Evolutionary conservation across 352 stramenopile genomes (phyloP).

Genomic region (Pythium utonaiense): DNA sequence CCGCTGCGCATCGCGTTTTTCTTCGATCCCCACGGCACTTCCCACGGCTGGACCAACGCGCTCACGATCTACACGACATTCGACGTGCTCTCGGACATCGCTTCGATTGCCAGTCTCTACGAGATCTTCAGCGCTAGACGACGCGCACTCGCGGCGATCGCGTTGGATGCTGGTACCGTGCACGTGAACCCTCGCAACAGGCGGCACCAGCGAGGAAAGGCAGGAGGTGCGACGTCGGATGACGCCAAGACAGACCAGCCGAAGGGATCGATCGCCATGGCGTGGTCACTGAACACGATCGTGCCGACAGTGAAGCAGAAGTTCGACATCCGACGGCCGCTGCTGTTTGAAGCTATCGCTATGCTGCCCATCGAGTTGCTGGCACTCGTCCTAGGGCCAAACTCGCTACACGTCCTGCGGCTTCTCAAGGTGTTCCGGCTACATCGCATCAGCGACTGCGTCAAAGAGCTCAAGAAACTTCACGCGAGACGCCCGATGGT

Average conservation of each 20-base stretch:
- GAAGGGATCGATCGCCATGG: slow-evolving; percentile 28
- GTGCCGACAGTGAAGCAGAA: slow-evolving; percentile 28
- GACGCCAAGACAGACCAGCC: not conserved
- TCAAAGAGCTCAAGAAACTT: slow-evolving; percentile 49
- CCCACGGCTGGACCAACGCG: slow-evolving; percentile 34
- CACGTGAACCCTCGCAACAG: slow-evolving; percentile 26
- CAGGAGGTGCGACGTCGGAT: not conserved
- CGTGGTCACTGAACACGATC: slow-evolving; percentile 70
- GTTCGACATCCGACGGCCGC: slow-evolving; percentile 31
- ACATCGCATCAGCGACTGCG: slow-evolving; percentile 41
- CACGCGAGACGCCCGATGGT: slow-evolving; percentile 35
- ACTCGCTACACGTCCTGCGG: slow-evolving; percentile 54
- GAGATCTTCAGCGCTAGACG: slow-evolving; percentile 48
- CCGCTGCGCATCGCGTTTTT: slow-evolving; percentile 41
- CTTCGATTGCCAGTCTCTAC: slow-evolving; percentile 37
- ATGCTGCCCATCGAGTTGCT: slow-evolving; percentile 57
- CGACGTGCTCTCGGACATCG: slow-evolving; percentile 49
- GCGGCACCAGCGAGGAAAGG: slow-evolving; percentile 3
- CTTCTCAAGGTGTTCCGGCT: slow-evolving; percentile 52
- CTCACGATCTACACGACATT: slow-evolving; percentile 46
- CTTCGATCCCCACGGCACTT: slow-evolving; percentile 36
- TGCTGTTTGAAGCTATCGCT: slow-evolving; percentile 44
- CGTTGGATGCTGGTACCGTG: slow-evolving; percentile 15
- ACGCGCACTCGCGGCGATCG: slow-evolving; percentile 38
- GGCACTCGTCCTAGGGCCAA: slow-evolving; percentile 32